A percentile compares a stretch with the other conserved stretches of the same genome.
phyloP scores from a whole-genome alignment of 139 green algal genomes.

The Desmodesmus armatus region DNA sequence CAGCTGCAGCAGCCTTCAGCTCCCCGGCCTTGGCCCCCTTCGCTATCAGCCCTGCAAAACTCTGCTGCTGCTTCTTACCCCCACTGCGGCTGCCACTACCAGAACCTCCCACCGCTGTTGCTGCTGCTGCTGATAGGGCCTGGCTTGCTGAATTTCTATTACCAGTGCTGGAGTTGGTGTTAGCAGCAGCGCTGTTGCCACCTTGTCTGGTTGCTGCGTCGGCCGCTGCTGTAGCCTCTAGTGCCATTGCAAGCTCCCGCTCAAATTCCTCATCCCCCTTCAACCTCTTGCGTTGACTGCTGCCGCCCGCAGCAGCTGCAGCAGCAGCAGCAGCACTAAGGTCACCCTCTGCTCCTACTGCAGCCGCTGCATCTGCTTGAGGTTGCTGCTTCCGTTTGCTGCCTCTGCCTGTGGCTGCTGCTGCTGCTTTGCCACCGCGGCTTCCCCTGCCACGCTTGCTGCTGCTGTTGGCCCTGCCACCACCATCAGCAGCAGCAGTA shows the following conservation, averaged over 20 bases:
- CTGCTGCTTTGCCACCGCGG: neutral
- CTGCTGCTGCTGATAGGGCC: neutral
- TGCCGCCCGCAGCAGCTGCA: neutral
- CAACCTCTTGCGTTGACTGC: neutral
- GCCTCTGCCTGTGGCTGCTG: conserved; percentile 25
- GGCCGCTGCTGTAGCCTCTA: conserved; percentile 73
- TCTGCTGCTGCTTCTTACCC: neutral
- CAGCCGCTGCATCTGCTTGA: neutral
- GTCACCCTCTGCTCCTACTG: neutral
- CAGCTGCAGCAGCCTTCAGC: neutral
- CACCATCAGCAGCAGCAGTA: neutral
- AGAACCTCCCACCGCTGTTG: too few species aligned
- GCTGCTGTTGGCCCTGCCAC: neutral
- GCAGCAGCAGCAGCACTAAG: neutral
- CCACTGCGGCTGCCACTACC: conserved; percentile 13
- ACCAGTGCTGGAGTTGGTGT: neutral
- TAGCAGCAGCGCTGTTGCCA: conserved; percentile 21
- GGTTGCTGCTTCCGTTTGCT: neutral
- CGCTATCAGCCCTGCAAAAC: neutral
- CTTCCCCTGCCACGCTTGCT: conserved; percentile 8
- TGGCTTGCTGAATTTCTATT: neutral
- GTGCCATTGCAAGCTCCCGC: conserved; percentile 81
- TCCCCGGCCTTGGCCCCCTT: neutral
- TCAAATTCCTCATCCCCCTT: conserved; percentile 90
- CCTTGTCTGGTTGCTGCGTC: conserved; percentile 46